Percentiles rank a stretch among this genome's conserved stretches.
Evolutionary conservation across 1,284 basidiomycete species (phyloP).

Genomic region (Trametes pubescens): DNA sequence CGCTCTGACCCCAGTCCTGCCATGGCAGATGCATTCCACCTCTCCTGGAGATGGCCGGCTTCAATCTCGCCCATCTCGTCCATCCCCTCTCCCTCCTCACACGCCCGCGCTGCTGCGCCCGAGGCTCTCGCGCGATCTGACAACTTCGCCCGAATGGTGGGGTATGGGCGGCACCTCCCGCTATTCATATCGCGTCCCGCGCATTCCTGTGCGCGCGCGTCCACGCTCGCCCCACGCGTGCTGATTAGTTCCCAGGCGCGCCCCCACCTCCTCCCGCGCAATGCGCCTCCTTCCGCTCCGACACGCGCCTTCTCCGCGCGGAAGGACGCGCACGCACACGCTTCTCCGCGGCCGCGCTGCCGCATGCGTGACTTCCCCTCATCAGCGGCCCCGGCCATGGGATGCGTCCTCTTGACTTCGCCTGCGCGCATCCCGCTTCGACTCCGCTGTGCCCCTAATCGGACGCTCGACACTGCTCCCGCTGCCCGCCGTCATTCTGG

Average conservation of each 20-base stretch:
- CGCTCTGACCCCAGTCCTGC: background rate
- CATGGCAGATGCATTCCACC: background rate
- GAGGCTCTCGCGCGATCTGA: slow-evolving; percentile 19
- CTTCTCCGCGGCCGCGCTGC: slow-evolving; percentile 15
- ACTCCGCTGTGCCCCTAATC: slow-evolving; percentile 2
- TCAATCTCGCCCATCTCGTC: background rate
- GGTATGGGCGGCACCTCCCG: background rate
- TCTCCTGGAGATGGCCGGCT: background rate
- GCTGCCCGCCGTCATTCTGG: background rate
- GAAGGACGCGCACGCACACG: slow-evolving; percentile 2
- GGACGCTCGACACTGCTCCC: slow-evolving; percentile 4
- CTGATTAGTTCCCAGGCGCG: slow-evolving; percentile 25
- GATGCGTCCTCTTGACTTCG: slow-evolving; percentile 7
- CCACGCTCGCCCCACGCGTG: slow-evolving; percentile 20
- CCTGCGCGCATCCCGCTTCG: background rate
- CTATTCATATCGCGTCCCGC: slow-evolving; percentile 33
- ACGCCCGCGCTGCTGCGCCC: slow-evolving; percentile 17
- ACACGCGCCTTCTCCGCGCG: slow-evolving; percentile 17
- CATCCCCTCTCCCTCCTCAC: slow-evolving; percentile 2
- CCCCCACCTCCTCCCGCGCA: slow-evolving; percentile 10
- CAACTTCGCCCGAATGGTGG: slow-evolving; percentile 1
- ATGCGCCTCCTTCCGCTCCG: slow-evolving; percentile 16
- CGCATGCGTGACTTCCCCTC: slow-evolving; percentile 10
- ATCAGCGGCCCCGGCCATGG: slow-evolving; percentile 11
- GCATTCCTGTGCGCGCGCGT: slow-evolving; percentile 23